Conservation (phyloP, 2,329 filamentous ascomycete genomes). For the Hypomyces perniciosus region DNA sequence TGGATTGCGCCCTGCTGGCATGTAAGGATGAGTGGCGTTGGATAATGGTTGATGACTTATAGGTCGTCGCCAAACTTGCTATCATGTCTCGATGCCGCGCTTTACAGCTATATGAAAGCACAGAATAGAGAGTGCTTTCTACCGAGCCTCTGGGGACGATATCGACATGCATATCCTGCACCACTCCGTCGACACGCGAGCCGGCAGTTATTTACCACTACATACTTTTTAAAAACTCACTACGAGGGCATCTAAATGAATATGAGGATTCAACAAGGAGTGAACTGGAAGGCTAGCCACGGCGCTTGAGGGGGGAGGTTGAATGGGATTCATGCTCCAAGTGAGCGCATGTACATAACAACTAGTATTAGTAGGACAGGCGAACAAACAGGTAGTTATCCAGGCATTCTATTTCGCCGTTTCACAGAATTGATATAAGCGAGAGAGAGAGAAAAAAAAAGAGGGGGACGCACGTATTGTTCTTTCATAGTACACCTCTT, state of each 20-base stretch:
- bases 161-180: not conserved
- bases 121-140: not conserved
- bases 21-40: not conserved
- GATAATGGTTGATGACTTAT: not conserved
- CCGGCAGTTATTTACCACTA: not conserved
- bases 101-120: too few species aligned
- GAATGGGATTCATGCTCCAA: too few species aligned
- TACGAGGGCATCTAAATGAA: not conserved
- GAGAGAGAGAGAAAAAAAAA: not conserved
- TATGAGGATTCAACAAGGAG: too few species aligned
- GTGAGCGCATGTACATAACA: not conserved
- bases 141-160: too few species aligned
- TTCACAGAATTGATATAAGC: too few species aligned
- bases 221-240: not conserved
- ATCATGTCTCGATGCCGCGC: too few species aligned
- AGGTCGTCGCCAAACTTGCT: not conserved
- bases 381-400: too few species aligned
- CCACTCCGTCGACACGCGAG: not conserved
- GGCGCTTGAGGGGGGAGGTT: too few species aligned
- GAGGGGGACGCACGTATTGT: not conserved
- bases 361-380: too few species aligned
- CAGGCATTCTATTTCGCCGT: not conserved
- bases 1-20: not conserved
- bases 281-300: too few species aligned
- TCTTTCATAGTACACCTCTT: not conserved